A percentile compares a stretch with the other conserved stretches of the same genome.
These are phyloP conservation scores for Fusarium sp. DNA, from an alignment of 2,329 filamentous ascomycete species.

Conservation along the genomic window DNA sequence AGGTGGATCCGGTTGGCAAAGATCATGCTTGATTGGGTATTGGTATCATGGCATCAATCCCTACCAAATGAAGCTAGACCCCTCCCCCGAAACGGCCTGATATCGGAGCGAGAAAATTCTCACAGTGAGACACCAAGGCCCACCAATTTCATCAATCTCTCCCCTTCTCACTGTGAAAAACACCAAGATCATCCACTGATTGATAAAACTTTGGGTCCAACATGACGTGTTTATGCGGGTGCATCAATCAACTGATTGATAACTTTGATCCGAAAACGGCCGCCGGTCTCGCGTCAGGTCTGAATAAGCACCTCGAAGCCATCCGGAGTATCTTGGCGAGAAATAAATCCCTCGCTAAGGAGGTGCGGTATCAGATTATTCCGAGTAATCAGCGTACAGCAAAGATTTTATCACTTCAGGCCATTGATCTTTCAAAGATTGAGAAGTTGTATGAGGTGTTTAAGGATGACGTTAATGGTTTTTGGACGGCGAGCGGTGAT, in stretches of 20 bases:
- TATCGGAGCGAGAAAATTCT: constrained; percentile 28
- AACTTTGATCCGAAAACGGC: constrained; percentile 41
- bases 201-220: background rate
- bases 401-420: constrained; percentile 46
- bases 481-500: constrained; percentile 42
- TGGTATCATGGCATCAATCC: background rate
- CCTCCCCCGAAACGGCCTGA: background rate
- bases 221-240: constrained; percentile 44
- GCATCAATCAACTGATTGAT: constrained; percentile 40
- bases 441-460: constrained; percentile 29
- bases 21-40: too few relatives aligned
- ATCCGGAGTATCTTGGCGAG: constrained; percentile 45
- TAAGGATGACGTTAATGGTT: constrained; percentile 31
- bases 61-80: background rate
- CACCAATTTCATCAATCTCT: background rate
- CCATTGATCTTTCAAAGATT: constrained; percentile 26
- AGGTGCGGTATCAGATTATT: constrained; percentile 49
- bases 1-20: too few relatives aligned
- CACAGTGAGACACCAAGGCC: constrained; percentile 35
- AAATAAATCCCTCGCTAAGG: constrained; percentile 47
- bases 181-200: background rate
- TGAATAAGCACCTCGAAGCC: constrained; percentile 47
- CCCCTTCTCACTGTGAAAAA: constrained; percentile 34
- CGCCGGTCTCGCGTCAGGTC: constrained; percentile 34
- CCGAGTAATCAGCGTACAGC: constrained; percentile 49